A percentile compares a stretch with the other conserved stretches of the same genome.
These are phyloP conservation scores for Drechslerella dactyloides DNA, from an alignment of 2,329 filamentous ascomycete species.

Conservation along the genomic window DNA sequence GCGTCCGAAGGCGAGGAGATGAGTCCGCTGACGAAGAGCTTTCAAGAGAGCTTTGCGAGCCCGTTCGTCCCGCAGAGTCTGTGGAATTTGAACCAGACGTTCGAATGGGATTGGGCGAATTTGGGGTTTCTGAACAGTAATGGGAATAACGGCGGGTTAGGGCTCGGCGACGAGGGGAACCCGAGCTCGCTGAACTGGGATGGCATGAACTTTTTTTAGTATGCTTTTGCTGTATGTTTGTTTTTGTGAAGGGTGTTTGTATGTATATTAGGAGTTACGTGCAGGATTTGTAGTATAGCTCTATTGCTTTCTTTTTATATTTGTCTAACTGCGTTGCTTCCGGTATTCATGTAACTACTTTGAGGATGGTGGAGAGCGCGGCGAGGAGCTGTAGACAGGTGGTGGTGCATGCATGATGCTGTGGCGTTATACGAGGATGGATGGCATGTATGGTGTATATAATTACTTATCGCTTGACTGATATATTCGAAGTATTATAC, in stretches of 20 bases:
- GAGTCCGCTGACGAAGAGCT: slow-evolving; percentile 52
- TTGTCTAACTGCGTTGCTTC: too few species aligned
- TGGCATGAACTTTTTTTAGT: slow-evolving; percentile 44
- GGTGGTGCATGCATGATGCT: too few species aligned
- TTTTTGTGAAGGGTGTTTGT: background rate
- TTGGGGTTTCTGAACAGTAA: slow-evolving; percentile 30
- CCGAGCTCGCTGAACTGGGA: slow-evolving; percentile 30
- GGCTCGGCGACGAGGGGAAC: slow-evolving; percentile 23
- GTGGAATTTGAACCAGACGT: slow-evolving; percentile 93
- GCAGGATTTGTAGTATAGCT: too few species aligned
- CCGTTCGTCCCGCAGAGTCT: slow-evolving; percentile 90
- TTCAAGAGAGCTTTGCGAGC: slow-evolving; percentile 62
- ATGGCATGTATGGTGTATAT: too few species aligned
- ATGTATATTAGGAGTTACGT: too few species aligned
- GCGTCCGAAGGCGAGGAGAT: slow-evolving; percentile 53
- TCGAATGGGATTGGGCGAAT: slow-evolving; percentile 80
- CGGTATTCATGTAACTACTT: too few species aligned
- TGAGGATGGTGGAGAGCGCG: too few species aligned
- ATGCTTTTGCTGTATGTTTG: background rate
- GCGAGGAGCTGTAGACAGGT: too few species aligned
- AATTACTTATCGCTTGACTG: too few species aligned
- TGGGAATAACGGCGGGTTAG: slow-evolving; percentile 17
- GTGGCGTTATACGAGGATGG: too few species aligned
- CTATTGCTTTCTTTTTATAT: too few species aligned
- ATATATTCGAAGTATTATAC: too few species aligned